Evolutionary conservation across 441 rosid species (phyloP), one percentile per base, ranked within the genome.

Genomic region (Geranium incanum): DNA sequence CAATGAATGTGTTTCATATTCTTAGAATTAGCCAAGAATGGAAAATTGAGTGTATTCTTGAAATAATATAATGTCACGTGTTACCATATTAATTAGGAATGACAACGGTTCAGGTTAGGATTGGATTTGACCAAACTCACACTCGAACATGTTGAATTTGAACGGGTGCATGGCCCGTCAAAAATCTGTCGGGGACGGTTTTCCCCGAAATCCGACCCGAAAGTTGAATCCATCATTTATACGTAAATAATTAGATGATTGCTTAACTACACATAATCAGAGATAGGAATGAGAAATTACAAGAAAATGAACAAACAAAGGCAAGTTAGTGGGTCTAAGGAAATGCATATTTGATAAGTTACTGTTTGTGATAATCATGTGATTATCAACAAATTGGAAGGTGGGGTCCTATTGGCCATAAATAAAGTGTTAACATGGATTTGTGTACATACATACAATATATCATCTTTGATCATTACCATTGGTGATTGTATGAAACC

Each of bases 381-480:
- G 23, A 23, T 39, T 36, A 36, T 68, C 55, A 74, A 68, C 66
- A 36, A 45, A 37, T 69, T 74, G 6, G 6, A 38, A 38, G 41
- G 41, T 38, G 6, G 76, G 52, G 8, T 43, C 52, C 52, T 43
- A 6, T 57, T 41, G 5, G 70, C 69, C 69, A 37, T 13, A 36
- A 62, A 65, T 36, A 70, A 68, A 69, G 21, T n/a, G 18, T 38
- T 48, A 43, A 64, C 19, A 33, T 19, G 21, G 48, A 6, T 55
- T 66, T 66, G 21, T 21, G 21, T 55, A 67, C 36, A 19, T 55
- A 57, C 6, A 15, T 69, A 18, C 71, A 66, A 18, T 13, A 13
- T 66, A 23, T 70, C 28, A 72, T 52, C 68, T 65, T 60, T 16
- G 38, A 69, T 74, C 80, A 71, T 62, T 74, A 62, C 70, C 62